phyloP scores from a whole-genome alignment of 805 yeast genomes.

The Priceomyces castillae region DNA sequence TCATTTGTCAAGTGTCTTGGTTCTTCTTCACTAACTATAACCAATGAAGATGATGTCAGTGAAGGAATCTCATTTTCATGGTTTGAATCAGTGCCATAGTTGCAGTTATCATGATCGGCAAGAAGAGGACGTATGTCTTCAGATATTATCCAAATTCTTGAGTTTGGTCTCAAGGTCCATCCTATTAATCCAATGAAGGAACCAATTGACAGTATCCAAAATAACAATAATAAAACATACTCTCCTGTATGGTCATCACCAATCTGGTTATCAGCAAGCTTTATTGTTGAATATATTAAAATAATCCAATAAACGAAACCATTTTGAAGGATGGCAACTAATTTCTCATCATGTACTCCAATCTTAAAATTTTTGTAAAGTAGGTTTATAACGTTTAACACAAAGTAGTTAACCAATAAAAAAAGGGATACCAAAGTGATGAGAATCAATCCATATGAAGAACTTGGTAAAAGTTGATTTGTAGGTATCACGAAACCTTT shows the following conservation, averaged over 20 bases:
- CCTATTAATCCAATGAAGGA: constrained; percentile 53
- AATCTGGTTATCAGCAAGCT: constrained; percentile 43
- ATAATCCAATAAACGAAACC: constrained; percentile 56
- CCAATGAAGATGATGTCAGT: constrained; percentile 22
- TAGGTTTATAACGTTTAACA: constrained; percentile 46
- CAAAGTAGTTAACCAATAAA: constrained; percentile 52
- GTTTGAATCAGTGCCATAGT: constrained; percentile 17
- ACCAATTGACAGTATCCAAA: constrained; percentile 45
- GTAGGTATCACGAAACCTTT: constrained; percentile 16
- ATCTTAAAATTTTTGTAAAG: constrained; percentile 32
- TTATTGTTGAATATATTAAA: constrained; percentile 45
- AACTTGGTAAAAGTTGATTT: constrained; percentile 38
- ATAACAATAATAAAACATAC: constrained; percentile 46
- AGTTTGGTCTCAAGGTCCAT: constrained; percentile 28
- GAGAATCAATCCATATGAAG: constrained; percentile 37
- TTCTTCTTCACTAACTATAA: constrained; percentile 11
- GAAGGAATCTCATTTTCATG: constrained; percentile 10
- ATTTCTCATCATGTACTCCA: constrained; percentile 43
- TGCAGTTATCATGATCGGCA: constrained; percentile 12
- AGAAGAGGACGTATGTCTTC: constrained; percentile 35
- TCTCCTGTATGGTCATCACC: constrained; percentile 54
- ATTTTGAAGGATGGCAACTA: constrained; percentile 45
- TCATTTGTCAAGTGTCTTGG: constrained; percentile 9
- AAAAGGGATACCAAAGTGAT: constrained; percentile 44
- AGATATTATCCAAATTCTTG: constrained; percentile 1